Evolutionary conservation across 129 eudicot genomes (phyloP), one percentile per base, ranked within the genome.

Genomic region (Calendula officinalis): DNA sequence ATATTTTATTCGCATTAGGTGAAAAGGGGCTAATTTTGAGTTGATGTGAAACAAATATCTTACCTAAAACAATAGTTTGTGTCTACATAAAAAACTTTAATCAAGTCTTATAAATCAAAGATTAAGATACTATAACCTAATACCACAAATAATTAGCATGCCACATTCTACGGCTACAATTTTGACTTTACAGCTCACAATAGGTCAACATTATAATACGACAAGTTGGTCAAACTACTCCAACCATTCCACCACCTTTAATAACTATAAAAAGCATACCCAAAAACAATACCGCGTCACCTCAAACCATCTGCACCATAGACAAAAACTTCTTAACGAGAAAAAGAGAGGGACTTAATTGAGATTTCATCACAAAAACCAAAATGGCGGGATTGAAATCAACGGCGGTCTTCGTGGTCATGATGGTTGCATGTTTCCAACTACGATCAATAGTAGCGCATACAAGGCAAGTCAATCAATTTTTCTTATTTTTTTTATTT

Each of bases 161-260:
- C 27, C 39, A 51, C 60, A 50, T 37, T 66, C 16, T 40, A 52
- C 68, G 15, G 33, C 61, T 51, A 27, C 61, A 70, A 27, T 0
- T 37, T 70, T 39, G 17, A 70, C 68, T 60, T 70, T 70, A 48
- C 75, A 70, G 40, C 43, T 60, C 75, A 59, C 45, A 68, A 41
- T 14, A 68, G 44, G 65, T 56, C 65, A 68, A 68, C 10, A 2
- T 37, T 7, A 46, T 7, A 46, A 43, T 43, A 43, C 43, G 13
- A 46, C 51, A 40, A 30, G 30, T 3, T 7, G 33, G 12, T 34
- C 15, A 52, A 66, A 34, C 33, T 48, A 34, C 33, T 48, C 51
- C 36, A 51, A 14, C 35, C 39, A 15, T 62, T 15, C 11, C 55
- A 41, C 35, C 30, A 71, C 39, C 70, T 38, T 27, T 9, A 62